Base-by-base conservation (phyloP, 208 protist species). In the Lotmaria passim region DNA sequence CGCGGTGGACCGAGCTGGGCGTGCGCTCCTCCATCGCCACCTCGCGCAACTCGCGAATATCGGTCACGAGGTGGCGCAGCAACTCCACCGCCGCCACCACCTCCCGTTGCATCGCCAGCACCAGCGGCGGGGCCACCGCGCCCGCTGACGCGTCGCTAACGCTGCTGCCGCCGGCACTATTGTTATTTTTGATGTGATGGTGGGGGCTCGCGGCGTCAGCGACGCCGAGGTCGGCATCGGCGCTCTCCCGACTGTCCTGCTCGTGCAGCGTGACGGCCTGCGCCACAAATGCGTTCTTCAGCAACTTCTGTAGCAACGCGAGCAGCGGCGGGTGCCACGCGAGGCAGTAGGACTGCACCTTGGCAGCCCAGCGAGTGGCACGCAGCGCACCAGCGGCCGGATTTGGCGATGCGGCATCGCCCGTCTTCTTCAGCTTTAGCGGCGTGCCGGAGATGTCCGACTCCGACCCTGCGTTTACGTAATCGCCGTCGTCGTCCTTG, bases 21-120 rank as follows among this genome's bases (percentile, higher is more conserved):
- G 96, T 98, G 38, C 87, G 75, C 17, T 71, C 57, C 43, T 90
- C 95, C 36, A 73, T 52, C 55, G 84, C 83, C 7, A 97, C 78
- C 52, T 87, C 73, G 11, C 79, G 65, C 21, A 98, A 69, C 44
- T 85, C 65, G 0, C 41, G 44, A 23, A 98, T 59, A 68, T 98
- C 95, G 0, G 51, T 63, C 21, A 82, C 69, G 8, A 98, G 80
- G 56, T 67, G 86, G n/a, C 69, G 63, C 21, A 98, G 61, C 31
- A 98, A 82, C 41, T 64, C 48, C 19, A 68, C 56, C 33, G 76
- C 83, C 0, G 73, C 81, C 10, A 71, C 71, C 31, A 93, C 83
- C 81, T 99, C 98, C 10, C 96, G 85, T 60, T 97, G 86, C 53
- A 98, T 83, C 44, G 85, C 96, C 38, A 96, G 85, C 58, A 87